Conservation (phyloP, 306 rosid species). For the Fragaria iinumae region DNA sequence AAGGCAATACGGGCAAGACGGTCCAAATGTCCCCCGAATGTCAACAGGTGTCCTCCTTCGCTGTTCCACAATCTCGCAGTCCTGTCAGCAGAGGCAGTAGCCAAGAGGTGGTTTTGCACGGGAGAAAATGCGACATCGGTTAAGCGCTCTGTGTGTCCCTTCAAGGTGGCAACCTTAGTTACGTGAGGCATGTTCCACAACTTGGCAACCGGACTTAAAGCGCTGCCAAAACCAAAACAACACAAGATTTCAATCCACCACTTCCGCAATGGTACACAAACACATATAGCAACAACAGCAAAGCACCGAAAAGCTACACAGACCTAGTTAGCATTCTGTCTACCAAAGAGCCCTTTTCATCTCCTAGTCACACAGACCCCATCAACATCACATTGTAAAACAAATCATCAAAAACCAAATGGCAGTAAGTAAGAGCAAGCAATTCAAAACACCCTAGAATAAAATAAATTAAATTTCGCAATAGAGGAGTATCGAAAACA, state of each 20-base stretch:
- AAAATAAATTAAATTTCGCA: neutral
- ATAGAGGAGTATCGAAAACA: neutral
- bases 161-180: conserved; percentile 53
- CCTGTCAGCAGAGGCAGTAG: conserved; percentile 93
- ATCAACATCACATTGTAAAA: neutral
- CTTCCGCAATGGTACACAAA: neutral
- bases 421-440: neutral
- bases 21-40: conserved; percentile 90
- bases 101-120: conserved; percentile 59
- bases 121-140: conserved; percentile 88
- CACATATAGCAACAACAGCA: neutral
- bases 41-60: conserved; percentile 64
- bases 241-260: conserved; percentile 6
- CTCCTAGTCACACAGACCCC: neutral
- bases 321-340: conserved; percentile 1
- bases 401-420: neutral
- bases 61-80: conserved; percentile 87
- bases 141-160: conserved; percentile 86
- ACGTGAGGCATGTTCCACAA: conserved; percentile 93
- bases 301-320: neutral
- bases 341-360: neutral
- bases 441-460: neutral
- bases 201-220: conserved; percentile 75
- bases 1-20: conserved; percentile 92
- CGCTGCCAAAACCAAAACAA: conserved; percentile 48